phyloP scores from a whole-genome alignment of 768 basidiomycete genomes.

The Suillus bovinus region DNA sequence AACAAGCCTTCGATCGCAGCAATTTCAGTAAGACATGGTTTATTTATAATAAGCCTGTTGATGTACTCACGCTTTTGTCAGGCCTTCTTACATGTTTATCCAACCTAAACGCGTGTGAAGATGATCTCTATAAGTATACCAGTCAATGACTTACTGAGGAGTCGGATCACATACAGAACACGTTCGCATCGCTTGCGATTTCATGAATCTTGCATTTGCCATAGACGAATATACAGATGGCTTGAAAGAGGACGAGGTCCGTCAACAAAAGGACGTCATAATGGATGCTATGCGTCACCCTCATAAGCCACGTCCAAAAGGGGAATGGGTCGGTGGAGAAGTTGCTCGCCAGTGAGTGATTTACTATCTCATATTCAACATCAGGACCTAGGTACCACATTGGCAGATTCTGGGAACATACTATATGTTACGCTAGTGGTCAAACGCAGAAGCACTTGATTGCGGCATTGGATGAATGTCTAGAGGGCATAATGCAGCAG shows the following conservation, averaged over 20 bases:
- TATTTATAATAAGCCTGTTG: neutral
- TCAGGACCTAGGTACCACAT: neutral
- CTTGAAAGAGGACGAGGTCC: neutral
- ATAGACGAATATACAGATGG: slow-evolving; percentile 34
- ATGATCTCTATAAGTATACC: neutral
- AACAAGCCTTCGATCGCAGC: neutral
- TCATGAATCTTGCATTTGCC: slow-evolving; percentile 33
- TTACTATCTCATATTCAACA: neutral
- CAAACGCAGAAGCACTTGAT: slow-evolving; percentile 38
- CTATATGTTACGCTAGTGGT: neutral
- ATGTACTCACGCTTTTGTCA: neutral
- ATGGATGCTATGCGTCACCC: slow-evolving; percentile 14
- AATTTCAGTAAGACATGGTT: neutral
- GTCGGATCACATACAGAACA: slow-evolving; percentile 14
- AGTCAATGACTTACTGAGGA: neutral
- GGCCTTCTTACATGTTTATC: neutral
- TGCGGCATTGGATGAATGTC: slow-evolving; percentile 31
- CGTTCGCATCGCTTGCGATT: slow-evolving; percentile 29
- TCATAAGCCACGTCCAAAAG: too few relatives aligned
- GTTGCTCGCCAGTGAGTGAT: slow-evolving; percentile 11
- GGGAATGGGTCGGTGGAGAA: slow-evolving; percentile 12
- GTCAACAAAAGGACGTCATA: slow-evolving; percentile 7
- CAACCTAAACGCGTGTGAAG: neutral
- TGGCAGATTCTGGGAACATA: slow-evolving; percentile 11
- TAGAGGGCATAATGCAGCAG: slow-evolving; percentile 41